These are phyloP conservation scores for Cordyceps militaris DNA, from an alignment of 2,329 filamentous ascomycete genomes.

Conservation along the genomic window DNA sequence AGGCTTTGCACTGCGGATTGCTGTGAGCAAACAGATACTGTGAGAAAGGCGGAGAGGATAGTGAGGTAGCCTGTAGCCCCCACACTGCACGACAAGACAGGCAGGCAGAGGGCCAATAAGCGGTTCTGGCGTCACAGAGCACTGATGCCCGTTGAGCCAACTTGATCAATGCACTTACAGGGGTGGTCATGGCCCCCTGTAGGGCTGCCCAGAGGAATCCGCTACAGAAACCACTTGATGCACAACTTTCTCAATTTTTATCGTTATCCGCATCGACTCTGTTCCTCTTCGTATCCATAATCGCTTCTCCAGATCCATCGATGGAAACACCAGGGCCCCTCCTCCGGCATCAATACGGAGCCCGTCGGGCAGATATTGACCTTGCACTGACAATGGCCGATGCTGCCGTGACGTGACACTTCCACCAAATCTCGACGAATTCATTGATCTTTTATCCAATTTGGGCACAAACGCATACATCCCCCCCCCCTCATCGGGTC, in stretches of 20 bases:
- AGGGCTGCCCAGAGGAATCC: too few species aligned
- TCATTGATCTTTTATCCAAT: not conserved
- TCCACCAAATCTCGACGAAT: too few species aligned
- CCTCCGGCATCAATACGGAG: not conserved
- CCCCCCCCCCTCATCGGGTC: conserved; percentile 25
- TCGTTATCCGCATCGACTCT: not conserved
- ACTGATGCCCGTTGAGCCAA: too few species aligned
- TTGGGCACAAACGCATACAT: not conserved
- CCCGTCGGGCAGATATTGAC: not conserved
- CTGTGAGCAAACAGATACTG: too few species aligned
- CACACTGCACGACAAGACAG: too few species aligned
- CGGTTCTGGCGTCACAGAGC: too few species aligned
- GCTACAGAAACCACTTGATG: not conserved
- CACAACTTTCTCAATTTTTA: not conserved
- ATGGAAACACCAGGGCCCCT: not conserved
- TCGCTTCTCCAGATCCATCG: conserved; percentile 1
- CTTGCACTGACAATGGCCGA: not conserved
- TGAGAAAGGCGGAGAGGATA: too few species aligned
- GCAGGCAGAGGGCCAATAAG: too few species aligned
- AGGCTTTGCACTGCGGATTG: too few species aligned
- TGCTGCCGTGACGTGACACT: not conserved
- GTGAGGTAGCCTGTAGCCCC: too few species aligned
- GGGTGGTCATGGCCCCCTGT: too few species aligned
- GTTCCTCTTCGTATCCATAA: not conserved
- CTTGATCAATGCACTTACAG: too few species aligned